Conservation (phyloP, 176 grass and related monocot genomes). For the Avena sativa region DNA sequence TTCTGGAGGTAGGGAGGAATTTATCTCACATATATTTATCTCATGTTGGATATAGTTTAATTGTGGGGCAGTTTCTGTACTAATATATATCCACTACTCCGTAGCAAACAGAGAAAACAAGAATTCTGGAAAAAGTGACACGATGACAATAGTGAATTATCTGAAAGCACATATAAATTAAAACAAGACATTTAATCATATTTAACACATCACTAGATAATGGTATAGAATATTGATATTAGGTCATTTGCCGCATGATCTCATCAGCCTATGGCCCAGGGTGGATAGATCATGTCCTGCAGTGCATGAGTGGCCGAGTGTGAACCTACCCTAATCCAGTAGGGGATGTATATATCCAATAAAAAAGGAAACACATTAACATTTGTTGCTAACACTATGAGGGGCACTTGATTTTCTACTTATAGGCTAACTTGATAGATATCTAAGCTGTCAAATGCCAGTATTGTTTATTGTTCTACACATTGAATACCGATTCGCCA, state of each 20-base stretch:
- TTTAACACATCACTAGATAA: neutral
- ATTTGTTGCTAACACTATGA: neutral
- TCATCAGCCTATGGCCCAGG: neutral
- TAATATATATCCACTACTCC: neutral
- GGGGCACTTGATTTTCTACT: neutral
- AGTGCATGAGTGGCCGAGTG: neutral
- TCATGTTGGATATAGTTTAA: slow-evolving; percentile 1
- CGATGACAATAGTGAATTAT: neutral
- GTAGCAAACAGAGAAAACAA: neutral
- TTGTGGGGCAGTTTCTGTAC: neutral
- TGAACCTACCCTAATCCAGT: neutral
- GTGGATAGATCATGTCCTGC: neutral
- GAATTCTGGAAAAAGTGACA: neutral
- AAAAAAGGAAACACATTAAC: neutral
- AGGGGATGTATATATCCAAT: neutral
- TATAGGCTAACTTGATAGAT: neutral
- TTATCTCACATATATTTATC: slow-evolving; percentile 6
- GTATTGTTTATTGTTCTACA: neutral
- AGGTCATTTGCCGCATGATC: neutral
- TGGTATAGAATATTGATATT: neutral
- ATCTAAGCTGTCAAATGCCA: too few relatives aligned
- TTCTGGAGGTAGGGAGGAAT: slow-evolving; percentile 61
- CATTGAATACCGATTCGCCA: neutral
- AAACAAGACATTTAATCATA: neutral
- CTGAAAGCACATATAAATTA: neutral